Evolutionary conservation across 345 rosid genomes (phyloP).

Genomic region (Eucalyptus fibrosa): DNA sequence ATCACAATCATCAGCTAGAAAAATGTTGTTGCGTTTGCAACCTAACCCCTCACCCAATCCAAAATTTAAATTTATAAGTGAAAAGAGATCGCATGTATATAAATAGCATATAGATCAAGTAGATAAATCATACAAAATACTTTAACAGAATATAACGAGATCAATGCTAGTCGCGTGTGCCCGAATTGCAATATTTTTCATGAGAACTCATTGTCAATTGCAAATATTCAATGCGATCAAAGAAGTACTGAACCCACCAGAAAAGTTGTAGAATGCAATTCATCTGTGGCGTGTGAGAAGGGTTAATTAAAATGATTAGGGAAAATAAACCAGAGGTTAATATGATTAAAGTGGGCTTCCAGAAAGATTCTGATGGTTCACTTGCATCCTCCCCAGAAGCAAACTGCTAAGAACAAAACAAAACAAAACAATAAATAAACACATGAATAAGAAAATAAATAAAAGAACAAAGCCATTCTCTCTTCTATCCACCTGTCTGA

Average conservation of each 20-base stretch:
- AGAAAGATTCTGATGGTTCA: background rate
- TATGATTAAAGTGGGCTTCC: background rate
- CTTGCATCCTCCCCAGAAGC: conserved; percentile 2
- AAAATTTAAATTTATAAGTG: background rate
- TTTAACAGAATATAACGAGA: background rate
- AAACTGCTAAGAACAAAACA: background rate
- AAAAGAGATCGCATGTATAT: background rate
- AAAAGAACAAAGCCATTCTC: background rate
- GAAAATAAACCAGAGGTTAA: background rate
- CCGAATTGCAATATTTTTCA: background rate
- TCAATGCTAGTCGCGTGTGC: background rate
- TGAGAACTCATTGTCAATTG: background rate
- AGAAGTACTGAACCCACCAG: background rate
- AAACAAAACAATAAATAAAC: background rate
- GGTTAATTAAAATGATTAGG: background rate
- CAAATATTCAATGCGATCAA: background rate
- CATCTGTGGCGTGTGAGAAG: background rate
- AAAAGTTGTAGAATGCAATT: background rate
- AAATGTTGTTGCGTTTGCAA: background rate
- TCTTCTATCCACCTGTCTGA: background rate
- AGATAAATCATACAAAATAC: background rate
- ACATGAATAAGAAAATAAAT: too few species aligned
- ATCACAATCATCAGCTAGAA: background rate
- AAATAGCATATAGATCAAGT: background rate
- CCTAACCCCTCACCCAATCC: background rate